A percentile compares a stretch with the other conserved stretches of the same genome.
These are phyloP conservation scores for Pichia sp. DNA, from an alignment of 1,139 yeast species.

Conservation along the genomic window DNA sequence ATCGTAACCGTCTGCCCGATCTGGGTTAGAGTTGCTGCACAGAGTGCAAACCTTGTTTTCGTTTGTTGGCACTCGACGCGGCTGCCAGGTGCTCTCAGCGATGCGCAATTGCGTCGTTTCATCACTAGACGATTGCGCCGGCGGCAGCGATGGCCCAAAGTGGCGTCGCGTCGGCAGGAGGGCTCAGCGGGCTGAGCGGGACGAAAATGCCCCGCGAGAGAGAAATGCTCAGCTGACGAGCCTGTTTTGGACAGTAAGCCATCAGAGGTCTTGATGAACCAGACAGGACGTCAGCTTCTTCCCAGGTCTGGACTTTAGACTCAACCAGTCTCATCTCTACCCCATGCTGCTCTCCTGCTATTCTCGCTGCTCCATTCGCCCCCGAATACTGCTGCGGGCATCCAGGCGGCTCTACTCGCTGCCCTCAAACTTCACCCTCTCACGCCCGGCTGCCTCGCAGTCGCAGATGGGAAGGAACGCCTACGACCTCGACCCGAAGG, in stretches of 20 bases:
- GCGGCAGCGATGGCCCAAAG: too few species aligned
- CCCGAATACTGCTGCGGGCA: too few species aligned
- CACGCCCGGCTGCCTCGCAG: not conserved
- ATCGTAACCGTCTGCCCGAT: not conserved
- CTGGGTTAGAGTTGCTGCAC: not conserved
- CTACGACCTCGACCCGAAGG: slow-evolving; percentile 8
- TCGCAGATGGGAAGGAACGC: not conserved
- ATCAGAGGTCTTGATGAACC: too few species aligned
- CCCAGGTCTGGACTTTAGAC: too few species aligned
- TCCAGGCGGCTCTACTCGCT: not conserved
- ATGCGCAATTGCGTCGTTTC: too few species aligned
- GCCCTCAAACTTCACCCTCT: not conserved
- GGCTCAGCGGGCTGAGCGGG: not conserved
- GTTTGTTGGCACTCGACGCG: not conserved
- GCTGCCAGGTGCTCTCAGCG: not conserved
- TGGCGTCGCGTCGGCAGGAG: not conserved
- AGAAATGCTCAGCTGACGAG: too few species aligned
- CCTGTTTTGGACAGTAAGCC: too few species aligned
- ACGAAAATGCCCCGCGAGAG: not conserved
- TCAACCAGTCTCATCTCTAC: not conserved
- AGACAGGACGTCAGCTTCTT: too few species aligned
- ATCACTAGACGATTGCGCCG: too few species aligned
- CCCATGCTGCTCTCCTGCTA: not conserved
- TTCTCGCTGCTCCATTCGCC: not conserved
- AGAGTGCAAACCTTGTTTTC: not conserved